Conservation (phyloP, 148 eudicot genomes). For the Cornus kousa region DNA sequence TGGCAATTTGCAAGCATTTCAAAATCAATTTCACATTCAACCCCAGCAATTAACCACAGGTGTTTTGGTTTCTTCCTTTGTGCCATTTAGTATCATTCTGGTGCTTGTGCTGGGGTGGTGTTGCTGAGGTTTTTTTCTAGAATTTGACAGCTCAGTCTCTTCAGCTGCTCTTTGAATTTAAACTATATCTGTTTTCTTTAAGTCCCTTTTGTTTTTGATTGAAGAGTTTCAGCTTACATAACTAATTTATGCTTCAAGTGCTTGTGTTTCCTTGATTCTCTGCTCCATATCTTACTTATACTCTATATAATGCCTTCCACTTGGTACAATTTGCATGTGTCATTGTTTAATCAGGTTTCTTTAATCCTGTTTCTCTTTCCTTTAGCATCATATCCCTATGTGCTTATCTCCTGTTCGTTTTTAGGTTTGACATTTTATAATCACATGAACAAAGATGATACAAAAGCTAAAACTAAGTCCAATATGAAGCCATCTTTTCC, state of each 20-base stretch:
- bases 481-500: slow-evolving; percentile 43
- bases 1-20: slow-evolving; percentile 28
- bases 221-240: not conserved
- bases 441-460: slow-evolving; percentile 31
- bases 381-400: not conserved
- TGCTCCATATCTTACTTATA: not conserved
- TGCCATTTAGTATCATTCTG: not conserved
- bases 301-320: not conserved
- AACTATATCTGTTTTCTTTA: not conserved
- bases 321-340: not conserved
- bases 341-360: not conserved
- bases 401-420: slow-evolving; percentile 6
- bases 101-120: not conserved
- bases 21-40: slow-evolving; percentile 38
- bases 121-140: not conserved
- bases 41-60: slow-evolving; percentile 44
- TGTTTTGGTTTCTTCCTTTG: slow-evolving; percentile 11
- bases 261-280: not conserved
- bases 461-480: slow-evolving; percentile 33
- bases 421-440: slow-evolving; percentile 52
- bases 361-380: not conserved
- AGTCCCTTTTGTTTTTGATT: not conserved
- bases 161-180: not conserved
- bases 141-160: not conserved
- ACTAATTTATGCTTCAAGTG: not conserved